Evolutionary conservation across 1,284 basidiomycete species (phyloP).

Genomic region (Volvariella volvacea): DNA sequence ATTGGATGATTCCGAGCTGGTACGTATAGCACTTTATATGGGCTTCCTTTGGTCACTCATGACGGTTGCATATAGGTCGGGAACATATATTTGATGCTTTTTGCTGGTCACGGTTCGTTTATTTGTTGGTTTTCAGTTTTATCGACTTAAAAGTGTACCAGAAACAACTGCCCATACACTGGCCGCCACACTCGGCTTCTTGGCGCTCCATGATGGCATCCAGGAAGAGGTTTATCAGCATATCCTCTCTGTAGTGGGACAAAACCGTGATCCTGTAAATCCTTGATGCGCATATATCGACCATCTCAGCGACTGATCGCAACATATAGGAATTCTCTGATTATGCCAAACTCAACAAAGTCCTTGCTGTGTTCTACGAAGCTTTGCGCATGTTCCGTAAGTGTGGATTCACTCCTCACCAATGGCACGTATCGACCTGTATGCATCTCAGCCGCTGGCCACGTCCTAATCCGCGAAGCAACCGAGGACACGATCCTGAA

Average conservation of each 20-base stretch:
- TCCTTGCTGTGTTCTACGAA: conserved; percentile 15
- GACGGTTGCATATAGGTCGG: conserved; percentile 33
- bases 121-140: background rate
- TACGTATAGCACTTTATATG: conserved; percentile 14
- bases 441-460: conserved; percentile 17
- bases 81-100: conserved; percentile 45
- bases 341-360: conserved; percentile 15
- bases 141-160: conserved; percentile 9
- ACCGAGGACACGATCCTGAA: conserved; percentile 3
- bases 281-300: background rate
- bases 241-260: conserved; percentile 23
- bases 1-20: conserved; percentile 43
- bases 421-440: conserved; percentile 21
- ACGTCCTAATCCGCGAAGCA: conserved; percentile 2
- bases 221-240: conserved; percentile 33
- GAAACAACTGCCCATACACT: conserved; percentile 29
- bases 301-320: background rate
- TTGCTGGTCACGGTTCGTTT: conserved; percentile 49
- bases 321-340: conserved; percentile 18
- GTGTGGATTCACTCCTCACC: conserved; percentile 2
- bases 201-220: conserved; percentile 27
- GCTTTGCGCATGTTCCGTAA: conserved; percentile 16
- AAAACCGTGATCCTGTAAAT: conserved; percentile 21
- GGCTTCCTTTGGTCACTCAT: background rate
- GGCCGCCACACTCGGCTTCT: conserved; percentile 29